Base-by-base conservation (phyloP, 257 asterid genomes). In the Fraxinus excelsior region DNA sequence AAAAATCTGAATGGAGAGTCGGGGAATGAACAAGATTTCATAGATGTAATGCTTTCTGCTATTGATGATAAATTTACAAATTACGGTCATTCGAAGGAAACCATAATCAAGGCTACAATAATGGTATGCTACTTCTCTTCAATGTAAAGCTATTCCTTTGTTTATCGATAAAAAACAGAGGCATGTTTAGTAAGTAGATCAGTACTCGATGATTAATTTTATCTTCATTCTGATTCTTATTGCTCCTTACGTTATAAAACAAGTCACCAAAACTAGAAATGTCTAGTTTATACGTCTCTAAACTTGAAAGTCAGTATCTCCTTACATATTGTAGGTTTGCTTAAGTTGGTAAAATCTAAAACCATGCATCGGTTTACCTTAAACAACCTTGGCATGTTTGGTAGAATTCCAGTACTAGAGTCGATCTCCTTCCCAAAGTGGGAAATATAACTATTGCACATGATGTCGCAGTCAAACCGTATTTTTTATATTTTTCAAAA, bases 11-110 rank as follows among this genome's bases (percentile, higher is more conserved):
- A 18, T 38, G 46, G 29, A 8, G 80, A 58, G 12, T 21, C 21
- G 28, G 29, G 66, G 28, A 8, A 37, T 14, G 85, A 79, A 58
- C 74, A 69, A 18, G 94, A 88, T 70, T 87, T 88, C 88, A 86
- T 89, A 11, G 88, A 91, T 58, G 90, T 84, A 1, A 76, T 89
- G 91, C 85, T 91, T 38, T 81, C 90, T 0, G 66, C 71, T 12
- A 32, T 82, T 62, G 85, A 88, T 66, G 83, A 83, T 19, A 74
- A 67, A 76, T 82, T 74, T 51, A 31, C 62, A 25, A 71, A 69
- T 19, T 82, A 80, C 42, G 92, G 91, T 26, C 79, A 80, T 58
- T 9, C 84, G 0, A 74, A 78, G 13, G 78, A 78, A 6, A 85
- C 88, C 0, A 53, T 85, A 6, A 85, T 87, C 40, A 88, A 90